Base-by-base conservation (phyloP, 257 asterid genomes). In the Asclepias syriaca region DNA sequence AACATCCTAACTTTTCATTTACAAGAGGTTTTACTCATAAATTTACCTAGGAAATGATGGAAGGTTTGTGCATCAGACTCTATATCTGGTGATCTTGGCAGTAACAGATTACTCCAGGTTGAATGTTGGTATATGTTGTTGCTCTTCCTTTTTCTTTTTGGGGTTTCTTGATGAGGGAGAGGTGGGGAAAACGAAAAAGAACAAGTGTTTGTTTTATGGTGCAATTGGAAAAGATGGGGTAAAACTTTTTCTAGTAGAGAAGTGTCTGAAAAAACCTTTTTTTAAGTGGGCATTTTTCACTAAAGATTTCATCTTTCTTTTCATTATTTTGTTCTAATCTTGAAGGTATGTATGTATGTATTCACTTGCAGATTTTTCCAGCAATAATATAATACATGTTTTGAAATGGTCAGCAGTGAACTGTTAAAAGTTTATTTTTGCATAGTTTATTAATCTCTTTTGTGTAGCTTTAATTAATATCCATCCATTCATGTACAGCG, bases 401-500 rank as follows among this genome's bases (percentile, higher is more conserved):
- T 54, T 54, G 59, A 54, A 54, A 54, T n/a, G 0, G 8, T 19
- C 27, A 48, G 53, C 18, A 10, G 16, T 48, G 53, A 48, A 48
- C 16, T 10, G 18, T 48, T 46, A 46, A 46, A 5, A 46, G 14
- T 1, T 8, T 46, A 6, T 0, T 34, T 0, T 34, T 34, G 39
- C 39, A 43, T 8, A 6, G 11, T 43, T 6, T 43, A 7, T 58
- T 13, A 49, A 11, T 49, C 8, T 14, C 1, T 13, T 5, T 32
- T 29, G 46, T 4, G 48, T 15, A 14, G 22, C 24, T 64, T 64
- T 37, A 16, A 37, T 37, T 24, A 5, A 8, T 45, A 9, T 13
- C 21, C 15, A 14, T 53, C 18, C 29, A 37, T 49, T 49, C 24
- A 10, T 45, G 24, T 14, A 64, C 76, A 77, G 79, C 19, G 60